Evolutionary conservation across 768 basidiomycete species (phyloP), one percentile per base, ranked within the genome.

Genomic region (Collybia sordida): DNA sequence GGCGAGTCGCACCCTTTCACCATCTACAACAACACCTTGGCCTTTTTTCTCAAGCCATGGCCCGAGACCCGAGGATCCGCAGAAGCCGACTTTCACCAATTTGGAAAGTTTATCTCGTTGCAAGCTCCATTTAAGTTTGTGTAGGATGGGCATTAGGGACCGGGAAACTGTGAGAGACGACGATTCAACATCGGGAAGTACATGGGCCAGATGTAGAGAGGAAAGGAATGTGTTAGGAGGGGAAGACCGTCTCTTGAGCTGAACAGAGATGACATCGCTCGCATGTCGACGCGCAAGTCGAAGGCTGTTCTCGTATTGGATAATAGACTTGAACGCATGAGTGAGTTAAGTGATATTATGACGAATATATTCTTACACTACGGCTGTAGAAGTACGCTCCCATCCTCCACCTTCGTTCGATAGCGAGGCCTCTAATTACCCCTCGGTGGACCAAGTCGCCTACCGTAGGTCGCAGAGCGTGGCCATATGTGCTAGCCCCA

Each of bases 111-210:
- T 73, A 59, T 89, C 88, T 11, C 75, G 72, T 59, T 83, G 81
- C 42, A 88, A 64, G 34, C 78, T 82, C 86, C 86, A 90, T 63
- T 88, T 89, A 52, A 90, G 72, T 60, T 79, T 72, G 49, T 79
- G 82, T 59, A 89, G 73, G 19, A 79, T 71, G 12, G 88, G 85
- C 3, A 88, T 66, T 21, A 90, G 73, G 6, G 77, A 72, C 23
- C 84, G 80, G 1, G 84, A 83, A 42, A 89, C 67, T 17, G 66
- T 70, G 4, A 73, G 66, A 0, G 78, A 80, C 5, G 82, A 81
- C 2, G 78, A 80, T 55, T 86, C 84, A 27, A 82, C 68, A 58
- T 87, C 85, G 0, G 86, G 86, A 27, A 85, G 69, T 37, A 86
- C 73, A 41, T 78, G 81, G 0, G 73, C 69, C 31, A 67, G 67